Evolutionary conservation across 2,329 filamentous ascomycete species (phyloP).

Genomic region (Diplodia scrobiculata): DNA sequence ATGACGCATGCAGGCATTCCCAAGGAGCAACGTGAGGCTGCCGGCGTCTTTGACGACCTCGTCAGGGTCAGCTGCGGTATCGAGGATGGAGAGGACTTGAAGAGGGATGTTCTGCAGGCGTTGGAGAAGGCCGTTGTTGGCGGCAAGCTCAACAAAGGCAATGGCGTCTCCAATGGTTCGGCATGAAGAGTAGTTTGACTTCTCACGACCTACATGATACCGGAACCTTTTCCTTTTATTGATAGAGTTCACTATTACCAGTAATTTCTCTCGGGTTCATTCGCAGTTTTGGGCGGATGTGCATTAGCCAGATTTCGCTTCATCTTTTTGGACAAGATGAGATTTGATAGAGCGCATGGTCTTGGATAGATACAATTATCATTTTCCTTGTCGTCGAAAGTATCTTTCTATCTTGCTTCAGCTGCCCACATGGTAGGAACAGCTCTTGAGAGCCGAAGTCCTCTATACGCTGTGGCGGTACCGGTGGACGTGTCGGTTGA

Average conservation of each 20-base stretch:
- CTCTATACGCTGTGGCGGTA: too few species aligned
- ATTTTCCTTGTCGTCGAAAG: background rate
- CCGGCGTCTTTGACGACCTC: constrained; percentile 92
- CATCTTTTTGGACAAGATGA: background rate
- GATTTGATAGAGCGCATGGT: background rate
- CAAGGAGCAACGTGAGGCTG: constrained; percentile 82
- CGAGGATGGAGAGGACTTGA: constrained; percentile 84
- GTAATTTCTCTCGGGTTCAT: background rate
- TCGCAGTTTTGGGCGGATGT: background rate
- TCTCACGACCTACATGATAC: constrained; percentile 4
- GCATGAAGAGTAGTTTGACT: constrained; percentile 12
- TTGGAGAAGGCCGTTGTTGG: constrained; percentile 71
- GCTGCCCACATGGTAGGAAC: too few species aligned
- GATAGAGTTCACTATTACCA: constrained; percentile 4
- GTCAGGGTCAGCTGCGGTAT: constrained; percentile 92
- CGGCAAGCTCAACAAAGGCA: constrained; percentile 50
- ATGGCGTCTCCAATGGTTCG: constrained; percentile 21
- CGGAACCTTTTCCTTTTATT: background rate
- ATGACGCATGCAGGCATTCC: constrained; percentile 99
- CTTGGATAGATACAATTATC: background rate
- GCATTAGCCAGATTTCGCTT: background rate
- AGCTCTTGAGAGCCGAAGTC: too few species aligned
- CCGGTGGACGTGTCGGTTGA: too few species aligned
- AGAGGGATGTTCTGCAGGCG: constrained; percentile 78
- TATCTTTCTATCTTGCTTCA: background rate